Base-by-base conservation (phyloP, 352 stramenopile species). In the Phytophthora sp. region DNA sequence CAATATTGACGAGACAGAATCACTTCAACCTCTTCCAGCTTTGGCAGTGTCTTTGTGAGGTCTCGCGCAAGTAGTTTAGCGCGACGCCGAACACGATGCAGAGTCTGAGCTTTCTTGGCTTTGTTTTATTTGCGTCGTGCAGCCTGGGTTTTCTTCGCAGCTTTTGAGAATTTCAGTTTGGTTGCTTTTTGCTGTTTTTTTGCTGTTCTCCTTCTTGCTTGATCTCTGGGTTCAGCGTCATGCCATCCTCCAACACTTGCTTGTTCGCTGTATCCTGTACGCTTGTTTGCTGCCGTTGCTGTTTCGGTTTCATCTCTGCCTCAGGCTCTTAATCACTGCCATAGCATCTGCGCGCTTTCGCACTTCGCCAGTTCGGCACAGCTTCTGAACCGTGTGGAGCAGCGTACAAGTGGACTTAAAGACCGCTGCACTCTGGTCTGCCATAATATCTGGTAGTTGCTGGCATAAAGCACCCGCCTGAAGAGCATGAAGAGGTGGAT, bases 301-400 rank as follows among this genome's bases (percentile, higher is more conserved):
- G 36, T 53, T 62, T 15, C n/a, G 11, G 35, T 35, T 44, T 4
- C 23, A 2, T 6, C 1, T 8, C 7, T 50, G 2, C 13, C 2
- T 35, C 1, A 8, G 4, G 13, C 24, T 33, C 2, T 49, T 42
- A 47, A 61, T 50, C 12, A 62, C 31, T 20, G 41, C 59, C 21
- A 67, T 47, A 2, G 16, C 49, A 29, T 60, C 59, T 0, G 31
- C 29, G 0, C 55, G 39, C 23, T 66, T 60, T 15, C 30, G 23
- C 16, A 60, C 21, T 15, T 60, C 21, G 1, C 49, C 58, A 18
- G 49, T 6, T 47, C 20, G 26, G 21, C 57, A 66, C 13, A 59
- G 13, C 12, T 45, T 46, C 12, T 60, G 7, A 9, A 60, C 30
- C 4, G 57, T 53, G 27, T 52, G 13, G 8, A 59, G 21, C 0